These are phyloP conservation scores for Botrytis squamosa DNA, from an alignment of 2,329 filamentous ascomycete species.

Conservation along the genomic window DNA sequence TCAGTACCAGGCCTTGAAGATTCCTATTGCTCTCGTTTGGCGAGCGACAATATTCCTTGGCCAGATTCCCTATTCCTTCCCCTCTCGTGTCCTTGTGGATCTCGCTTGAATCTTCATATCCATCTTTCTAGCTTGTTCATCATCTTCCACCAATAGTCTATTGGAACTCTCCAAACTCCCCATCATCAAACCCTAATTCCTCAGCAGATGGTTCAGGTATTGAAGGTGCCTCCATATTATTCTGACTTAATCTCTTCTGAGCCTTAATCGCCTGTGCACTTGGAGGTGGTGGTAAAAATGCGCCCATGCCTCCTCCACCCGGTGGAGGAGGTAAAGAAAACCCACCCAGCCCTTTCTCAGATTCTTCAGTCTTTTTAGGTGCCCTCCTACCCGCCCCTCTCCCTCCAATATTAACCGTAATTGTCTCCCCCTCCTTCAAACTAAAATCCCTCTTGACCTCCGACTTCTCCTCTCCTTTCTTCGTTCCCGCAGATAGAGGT, in stretches of 20 bases:
- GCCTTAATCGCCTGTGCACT: constrained; percentile 60
- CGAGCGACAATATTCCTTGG: background rate
- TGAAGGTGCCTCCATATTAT: constrained; percentile 43
- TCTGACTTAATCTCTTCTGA: constrained; percentile 54
- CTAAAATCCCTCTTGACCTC: constrained; percentile 72
- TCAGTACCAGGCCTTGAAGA: background rate
- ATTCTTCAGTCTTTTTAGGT: constrained; percentile 31
- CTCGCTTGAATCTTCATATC: background rate
- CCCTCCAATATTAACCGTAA: constrained; percentile 73
- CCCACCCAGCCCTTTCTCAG: constrained; percentile 29
- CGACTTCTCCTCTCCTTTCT: constrained; percentile 40
- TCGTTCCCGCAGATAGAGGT: constrained; percentile 29
- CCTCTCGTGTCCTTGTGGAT: background rate
- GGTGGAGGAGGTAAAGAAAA: constrained; percentile 74
- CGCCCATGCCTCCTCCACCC: constrained; percentile 36
- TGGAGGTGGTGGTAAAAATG: constrained; percentile 65
- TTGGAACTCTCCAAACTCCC: constrained; percentile 80
- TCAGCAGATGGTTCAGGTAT: constrained; percentile 44
- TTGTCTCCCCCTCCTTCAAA: constrained; percentile 86
- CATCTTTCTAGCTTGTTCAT: background rate
- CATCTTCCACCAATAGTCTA: constrained; percentile 19
- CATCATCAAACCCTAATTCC: constrained; percentile 81
- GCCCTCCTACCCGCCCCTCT: constrained; percentile 40
- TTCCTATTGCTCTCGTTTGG: background rate
- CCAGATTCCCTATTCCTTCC: background rate